These are phyloP conservation scores for Funneliformis geosporum DNA, from an alignment of 192 early-diverging fungal species.

Conservation along the genomic window DNA sequence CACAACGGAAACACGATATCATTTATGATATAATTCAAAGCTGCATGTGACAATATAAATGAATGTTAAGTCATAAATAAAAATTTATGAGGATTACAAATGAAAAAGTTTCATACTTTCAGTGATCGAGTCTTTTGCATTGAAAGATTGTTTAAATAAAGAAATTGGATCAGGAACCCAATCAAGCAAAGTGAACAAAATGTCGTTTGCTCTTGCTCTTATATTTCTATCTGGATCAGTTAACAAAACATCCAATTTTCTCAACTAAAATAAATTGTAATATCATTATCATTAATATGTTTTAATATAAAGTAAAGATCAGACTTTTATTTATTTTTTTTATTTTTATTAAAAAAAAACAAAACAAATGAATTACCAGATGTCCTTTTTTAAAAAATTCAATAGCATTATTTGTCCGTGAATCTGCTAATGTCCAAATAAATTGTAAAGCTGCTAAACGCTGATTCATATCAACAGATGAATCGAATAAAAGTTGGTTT, in stretches of 20 bases:
- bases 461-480: slow-evolving; percentile 33
- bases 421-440: slow-evolving; percentile 44
- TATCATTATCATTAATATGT: no score
- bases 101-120: slow-evolving; percentile 17
- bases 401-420: slow-evolving; percentile 34
- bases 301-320: neutral
- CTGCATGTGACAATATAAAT: neutral
- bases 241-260: slow-evolving; percentile 37
- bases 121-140: slow-evolving; percentile 34
- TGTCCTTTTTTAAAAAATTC: slow-evolving; percentile 44
- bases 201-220: slow-evolving; percentile 46
- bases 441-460: slow-evolving; percentile 50
- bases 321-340: neutral
- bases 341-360: neutral
- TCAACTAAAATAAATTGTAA: slow-evolving; percentile 35
- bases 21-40: slow-evolving; percentile 14
- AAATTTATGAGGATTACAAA: neutral
- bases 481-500: slow-evolving; percentile 37
- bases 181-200: slow-evolving; percentile 45
- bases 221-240: slow-evolving; percentile 37
- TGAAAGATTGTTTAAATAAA: slow-evolving; percentile 28
- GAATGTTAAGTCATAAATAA: neutral
- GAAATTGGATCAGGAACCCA: slow-evolving; percentile 42
- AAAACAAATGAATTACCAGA: slow-evolving; percentile 43
- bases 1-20: slow-evolving; percentile 8